These are phyloP conservation scores for Kwoniella heveanensis DNA, from an alignment of 768 basidiomycete species.

Conservation along the genomic window DNA sequence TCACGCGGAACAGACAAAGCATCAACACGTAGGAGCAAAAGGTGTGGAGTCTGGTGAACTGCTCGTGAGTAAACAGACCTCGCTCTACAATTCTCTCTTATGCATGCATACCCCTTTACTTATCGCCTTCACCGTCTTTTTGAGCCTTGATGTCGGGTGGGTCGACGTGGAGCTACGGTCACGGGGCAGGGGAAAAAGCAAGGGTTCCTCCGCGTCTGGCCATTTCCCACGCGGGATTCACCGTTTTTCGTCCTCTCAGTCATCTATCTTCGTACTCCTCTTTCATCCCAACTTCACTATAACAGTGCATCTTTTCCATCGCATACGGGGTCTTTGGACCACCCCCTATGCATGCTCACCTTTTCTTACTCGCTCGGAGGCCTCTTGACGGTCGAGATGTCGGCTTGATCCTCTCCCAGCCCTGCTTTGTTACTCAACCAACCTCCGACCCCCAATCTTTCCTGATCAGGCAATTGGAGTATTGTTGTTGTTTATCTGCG, in stretches of 20 bases:
- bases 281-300: background rate
- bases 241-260: slow-evolving; percentile 3
- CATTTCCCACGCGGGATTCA: slow-evolving; percentile 13
- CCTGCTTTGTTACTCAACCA: slow-evolving; percentile 11
- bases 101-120: slow-evolving; percentile 30
- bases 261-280: background rate
- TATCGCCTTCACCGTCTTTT: slow-evolving; percentile 8
- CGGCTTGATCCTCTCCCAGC: background rate
- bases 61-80: slow-evolving; percentile 38
- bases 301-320: background rate
- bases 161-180: slow-evolving; percentile 6
- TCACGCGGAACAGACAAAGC: slow-evolving; percentile 35
- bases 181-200: background rate
- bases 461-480: slow-evolving; percentile 18
- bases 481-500: slow-evolving; percentile 8
- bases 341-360: background rate
- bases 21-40: slow-evolving; percentile 50
- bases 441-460: background rate
- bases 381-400: background rate
- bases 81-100: slow-evolving; percentile 34
- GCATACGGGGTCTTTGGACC: background rate
- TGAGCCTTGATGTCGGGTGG: background rate
- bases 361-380: slow-evolving; percentile 1
- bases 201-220: background rate
- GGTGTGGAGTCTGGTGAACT: slow-evolving; percentile 50